phyloP scores from a whole-genome alignment of 345 rosid genomes.

The Iberis pinnata region DNA sequence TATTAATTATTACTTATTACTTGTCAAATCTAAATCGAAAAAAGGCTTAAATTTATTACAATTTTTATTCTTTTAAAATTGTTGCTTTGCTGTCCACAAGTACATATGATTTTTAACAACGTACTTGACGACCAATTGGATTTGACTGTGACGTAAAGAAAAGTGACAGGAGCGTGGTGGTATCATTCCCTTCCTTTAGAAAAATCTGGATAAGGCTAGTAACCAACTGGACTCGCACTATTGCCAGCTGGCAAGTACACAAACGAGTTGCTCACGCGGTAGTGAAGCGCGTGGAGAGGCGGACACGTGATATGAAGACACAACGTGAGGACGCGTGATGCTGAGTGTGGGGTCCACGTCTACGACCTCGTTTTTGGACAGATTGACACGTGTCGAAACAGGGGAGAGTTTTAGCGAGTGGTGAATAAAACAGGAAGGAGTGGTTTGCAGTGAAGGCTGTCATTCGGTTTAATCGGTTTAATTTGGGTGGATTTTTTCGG shows the following conservation, averaged over 20 bases:
- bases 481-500: too few relatives aligned
- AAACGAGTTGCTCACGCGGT: background rate
- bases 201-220: slow-evolving; percentile 32
- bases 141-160: slow-evolving; percentile 11
- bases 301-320: slow-evolving; percentile 26
- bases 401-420: slow-evolving; percentile 19
- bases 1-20: too few relatives aligned
- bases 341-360: slow-evolving; percentile 21
- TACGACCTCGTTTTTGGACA: slow-evolving; percentile 18
- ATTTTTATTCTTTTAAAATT: too few relatives aligned
- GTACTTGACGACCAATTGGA: slow-evolving; percentile 14
- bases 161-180: slow-evolving; percentile 15
- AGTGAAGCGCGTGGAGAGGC: slow-evolving; percentile 10
- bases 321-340: slow-evolving; percentile 27
- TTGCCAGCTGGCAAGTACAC: slow-evolving; percentile 26
- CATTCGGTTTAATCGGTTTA: too few relatives aligned
- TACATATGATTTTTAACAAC: background rate
- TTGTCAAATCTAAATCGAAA: too few relatives aligned
- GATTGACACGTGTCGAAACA: slow-evolving; percentile 22
- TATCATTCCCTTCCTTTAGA: slow-evolving; percentile 4
- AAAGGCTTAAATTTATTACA: too few relatives aligned
- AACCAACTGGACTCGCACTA: slow-evolving; percentile 30
- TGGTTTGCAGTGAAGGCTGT: too few relatives aligned
- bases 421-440: background rate
- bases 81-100: slow-evolving; percentile 16